Evolutionary conservation across 805 yeast genomes (phyloP).

Genomic region (Starmerella stellata): DNA sequence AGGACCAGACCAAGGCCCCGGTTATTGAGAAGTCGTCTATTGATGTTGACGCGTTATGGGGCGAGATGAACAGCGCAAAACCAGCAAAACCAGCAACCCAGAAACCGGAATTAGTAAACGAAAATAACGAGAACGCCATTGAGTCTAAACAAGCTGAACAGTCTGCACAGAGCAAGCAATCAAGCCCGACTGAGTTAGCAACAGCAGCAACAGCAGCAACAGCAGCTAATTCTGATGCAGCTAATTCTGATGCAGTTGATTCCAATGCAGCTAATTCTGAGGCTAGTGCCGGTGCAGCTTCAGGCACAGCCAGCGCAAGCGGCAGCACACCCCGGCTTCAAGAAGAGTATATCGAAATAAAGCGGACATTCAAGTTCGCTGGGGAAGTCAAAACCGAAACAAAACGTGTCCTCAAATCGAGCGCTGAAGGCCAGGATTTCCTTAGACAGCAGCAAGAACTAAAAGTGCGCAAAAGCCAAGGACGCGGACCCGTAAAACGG

Average conservation of each 20-base stretch:
- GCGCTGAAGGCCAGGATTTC: conserved; percentile 79
- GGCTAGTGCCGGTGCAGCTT: neutral
- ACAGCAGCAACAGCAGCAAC: too few species aligned
- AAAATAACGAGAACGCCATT: neutral
- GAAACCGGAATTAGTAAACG: conserved; percentile 1
- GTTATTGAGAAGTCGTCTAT: conserved; percentile 22
- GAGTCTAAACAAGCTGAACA: too few species aligned
- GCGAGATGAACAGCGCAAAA: conserved; percentile 32
- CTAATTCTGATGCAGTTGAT: neutral
- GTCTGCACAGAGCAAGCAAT: too few species aligned
- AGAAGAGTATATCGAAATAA: conserved; percentile 47
- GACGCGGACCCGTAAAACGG: conserved; percentile 32
- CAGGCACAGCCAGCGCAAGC: too few species aligned
- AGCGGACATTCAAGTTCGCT: conserved; percentile 70
- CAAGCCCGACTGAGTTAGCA: too few species aligned
- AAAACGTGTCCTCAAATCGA: conserved; percentile 53
- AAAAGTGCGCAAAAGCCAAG: conserved; percentile 4
- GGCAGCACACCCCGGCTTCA: conserved; percentile 3
- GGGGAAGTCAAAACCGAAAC: conserved; percentile 66
- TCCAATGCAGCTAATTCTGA: neutral
- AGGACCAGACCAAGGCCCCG: neutral
- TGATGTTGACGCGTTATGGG: conserved; percentile 39
- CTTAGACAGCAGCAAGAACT: conserved; percentile 26
- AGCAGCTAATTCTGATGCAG: neutral
- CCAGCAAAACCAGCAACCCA: too few species aligned